Conservation (phyloP, 257 asterid species). For the Solanum chiquidenum region DNA sequence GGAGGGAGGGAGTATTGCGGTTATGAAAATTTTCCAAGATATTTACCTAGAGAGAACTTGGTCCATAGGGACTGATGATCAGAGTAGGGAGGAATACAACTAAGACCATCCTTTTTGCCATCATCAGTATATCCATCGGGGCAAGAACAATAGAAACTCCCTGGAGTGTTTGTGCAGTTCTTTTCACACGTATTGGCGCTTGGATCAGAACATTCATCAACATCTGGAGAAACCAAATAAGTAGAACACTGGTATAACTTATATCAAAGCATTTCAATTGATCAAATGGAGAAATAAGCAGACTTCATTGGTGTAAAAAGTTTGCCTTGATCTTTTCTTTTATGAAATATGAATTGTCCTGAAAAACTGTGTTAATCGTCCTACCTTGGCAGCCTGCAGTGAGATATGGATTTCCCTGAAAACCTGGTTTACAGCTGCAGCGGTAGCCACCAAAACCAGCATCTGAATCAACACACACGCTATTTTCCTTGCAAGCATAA, state of each 20-base stretch:
- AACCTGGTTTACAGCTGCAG: background rate
- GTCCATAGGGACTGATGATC: background rate
- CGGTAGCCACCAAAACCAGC: background rate
- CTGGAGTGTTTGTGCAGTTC: slow-evolving; percentile 28
- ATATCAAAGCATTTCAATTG: background rate
- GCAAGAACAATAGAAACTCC: slow-evolving; percentile 6
- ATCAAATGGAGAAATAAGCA: background rate
- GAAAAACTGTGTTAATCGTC: background rate
- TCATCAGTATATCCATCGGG: background rate
- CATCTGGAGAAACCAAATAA: slow-evolving; percentile 18
- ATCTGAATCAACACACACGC: background rate
- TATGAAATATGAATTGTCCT: background rate
- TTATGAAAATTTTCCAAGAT: background rate
- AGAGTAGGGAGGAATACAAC: background rate
- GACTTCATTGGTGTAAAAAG: background rate
- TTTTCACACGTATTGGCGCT: slow-evolving; percentile 15
- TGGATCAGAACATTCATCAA: background rate
- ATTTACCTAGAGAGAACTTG: background rate
- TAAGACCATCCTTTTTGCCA: background rate
- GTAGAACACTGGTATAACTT: background rate
- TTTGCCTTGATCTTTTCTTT: background rate
- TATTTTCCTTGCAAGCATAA: background rate
- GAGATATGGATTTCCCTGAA: background rate
- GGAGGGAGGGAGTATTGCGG: too few relatives aligned
- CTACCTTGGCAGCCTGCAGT: slow-evolving; percentile 36